These are phyloP conservation scores for Tolypocladium inflatum DNA, from an alignment of 2,329 filamentous ascomycete species.

Conservation along the genomic window DNA sequence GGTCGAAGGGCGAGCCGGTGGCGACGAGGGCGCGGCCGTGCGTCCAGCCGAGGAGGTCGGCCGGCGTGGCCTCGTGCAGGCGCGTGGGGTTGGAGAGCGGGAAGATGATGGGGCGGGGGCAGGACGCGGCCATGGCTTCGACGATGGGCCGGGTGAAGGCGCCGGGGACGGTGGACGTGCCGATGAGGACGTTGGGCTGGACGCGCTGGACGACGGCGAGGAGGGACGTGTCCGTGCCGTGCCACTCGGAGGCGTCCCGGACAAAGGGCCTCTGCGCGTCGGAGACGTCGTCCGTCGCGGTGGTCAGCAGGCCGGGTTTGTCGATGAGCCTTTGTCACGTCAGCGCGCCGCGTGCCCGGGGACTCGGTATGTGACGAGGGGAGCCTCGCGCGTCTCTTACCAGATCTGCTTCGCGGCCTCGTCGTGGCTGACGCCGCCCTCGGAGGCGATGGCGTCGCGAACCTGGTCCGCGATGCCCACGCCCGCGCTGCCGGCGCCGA, in stretches of 20 bases:
- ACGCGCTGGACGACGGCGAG: conserved; percentile 59
- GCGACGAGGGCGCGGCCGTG: conserved; percentile 68
- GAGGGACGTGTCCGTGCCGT: conserved; percentile 46
- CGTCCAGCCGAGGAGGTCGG: conserved; percentile 71
- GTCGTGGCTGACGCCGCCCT: conserved; percentile 56
- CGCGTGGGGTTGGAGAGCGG: conserved; percentile 79
- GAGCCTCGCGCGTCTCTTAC: conserved; percentile 30
- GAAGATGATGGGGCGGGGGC: conserved; percentile 65
- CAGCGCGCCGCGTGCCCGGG: not conserved
- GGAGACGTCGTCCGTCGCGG: conserved; percentile 52
- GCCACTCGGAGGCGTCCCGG: conserved; percentile 55
- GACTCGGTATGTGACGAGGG: not conserved
- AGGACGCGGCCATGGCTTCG: conserved; percentile 64
- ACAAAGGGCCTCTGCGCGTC: conserved; percentile 59
- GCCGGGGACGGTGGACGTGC: conserved; percentile 69
- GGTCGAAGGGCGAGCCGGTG: conserved; percentile 73
- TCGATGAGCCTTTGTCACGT: conserved; percentile 60
- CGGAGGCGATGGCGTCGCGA: conserved; percentile 64
- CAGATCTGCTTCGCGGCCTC: conserved; percentile 75
- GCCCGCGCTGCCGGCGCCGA: conserved; percentile 73
- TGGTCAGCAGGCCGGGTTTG: conserved; percentile 66
- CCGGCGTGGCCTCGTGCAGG: conserved; percentile 72
- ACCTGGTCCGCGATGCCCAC: conserved; percentile 83
- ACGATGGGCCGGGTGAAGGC: conserved; percentile 69
- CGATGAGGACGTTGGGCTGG: conserved; percentile 73